These are phyloP conservation scores for Sophora flavescens DNA, from an alignment of 306 rosid genomes.

Conservation along the genomic window DNA sequence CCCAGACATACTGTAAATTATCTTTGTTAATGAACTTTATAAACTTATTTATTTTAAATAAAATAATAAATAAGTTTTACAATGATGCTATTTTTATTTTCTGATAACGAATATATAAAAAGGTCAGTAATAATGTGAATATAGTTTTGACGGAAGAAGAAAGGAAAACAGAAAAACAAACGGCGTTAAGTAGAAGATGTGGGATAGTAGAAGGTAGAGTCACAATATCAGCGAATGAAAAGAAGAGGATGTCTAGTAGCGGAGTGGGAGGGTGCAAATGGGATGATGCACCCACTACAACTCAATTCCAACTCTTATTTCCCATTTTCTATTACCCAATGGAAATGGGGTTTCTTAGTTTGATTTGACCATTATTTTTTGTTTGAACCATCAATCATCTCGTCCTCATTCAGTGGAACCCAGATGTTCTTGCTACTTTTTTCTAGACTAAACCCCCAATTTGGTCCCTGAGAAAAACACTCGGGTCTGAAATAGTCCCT, in stretches of 20 bases:
- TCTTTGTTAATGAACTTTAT: too few species aligned
- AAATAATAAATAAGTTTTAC: too few species aligned
- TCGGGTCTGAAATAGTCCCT: too few species aligned
- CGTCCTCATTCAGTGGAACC: neutral
- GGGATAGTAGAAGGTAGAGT: constrained; percentile 9
- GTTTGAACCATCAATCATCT: constrained; percentile 6
- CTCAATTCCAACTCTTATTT: constrained; percentile 21
- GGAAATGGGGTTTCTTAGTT: neutral
- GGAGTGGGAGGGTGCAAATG: constrained; percentile 39
- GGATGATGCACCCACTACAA: constrained; percentile 19
- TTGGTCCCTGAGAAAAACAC: too few species aligned
- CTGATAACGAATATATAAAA: neutral
- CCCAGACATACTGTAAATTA: too few species aligned
- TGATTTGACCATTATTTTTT: constrained; percentile 26
- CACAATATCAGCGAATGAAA: constrained; percentile 30
- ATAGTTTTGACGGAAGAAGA: constrained; percentile 7
- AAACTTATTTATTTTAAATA: too few species aligned
- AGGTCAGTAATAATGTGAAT: neutral
- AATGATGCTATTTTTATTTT: too few species aligned
- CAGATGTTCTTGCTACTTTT: too few species aligned
- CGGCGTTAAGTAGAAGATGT: constrained; percentile 32
- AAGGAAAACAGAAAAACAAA: neutral
- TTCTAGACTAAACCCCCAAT: too few species aligned
- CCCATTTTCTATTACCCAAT: constrained; percentile 3
- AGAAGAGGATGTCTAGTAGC: constrained; percentile 29